Evolutionary conservation across 345 rosid genomes (phyloP), one percentile per base, ranked within the genome.

Genomic region (Salix dunnii): DNA sequence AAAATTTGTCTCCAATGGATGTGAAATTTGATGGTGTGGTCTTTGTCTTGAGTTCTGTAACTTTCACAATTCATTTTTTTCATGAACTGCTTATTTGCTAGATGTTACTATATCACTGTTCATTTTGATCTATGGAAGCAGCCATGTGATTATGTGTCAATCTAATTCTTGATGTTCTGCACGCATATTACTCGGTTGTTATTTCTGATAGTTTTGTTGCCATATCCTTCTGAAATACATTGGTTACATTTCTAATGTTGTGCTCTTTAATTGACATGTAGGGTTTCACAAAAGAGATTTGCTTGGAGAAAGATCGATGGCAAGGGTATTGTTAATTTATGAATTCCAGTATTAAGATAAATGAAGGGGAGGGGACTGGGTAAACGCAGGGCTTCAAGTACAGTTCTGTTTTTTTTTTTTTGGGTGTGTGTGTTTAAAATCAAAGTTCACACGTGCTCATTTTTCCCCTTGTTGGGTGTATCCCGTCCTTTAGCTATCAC

Each of bases 251-350:
- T 48, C 17, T 55, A 69, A 69, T 67, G 18, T 13, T 8, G 25
- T 48, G 5, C 40, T 21, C 11, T 25, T 68, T 71, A 62, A 2
- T 46, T 70, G 20, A 70, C 62, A 53, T 86, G 86, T 77, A 96
- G 99, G 97, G 98, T 81, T 96, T 96, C 80, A 96, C 99, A 7
- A 94, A 94, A 90, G 97, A 96, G 86, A 96, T 96, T 83, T 86
- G 91, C 90, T 88, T 96, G 90, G 99, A 92, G 83, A 96, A 90
- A 82, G 98, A 94, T 73, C 86, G 92, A 71, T 96, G 99, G 99
- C 97, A 91, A 30, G 98, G 99, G 99, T 96, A 89, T 79, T 88
- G 71, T 82, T 80, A 72, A 67, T 71, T 65, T 35, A 76, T 71
- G 53, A 71, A 20, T 67, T 71, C 16, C 16, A 65, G 60, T 33